phyloP scores from a whole-genome alignment of 2,329 filamentous ascomycete species.

The Cladosporium phlei region DNA sequence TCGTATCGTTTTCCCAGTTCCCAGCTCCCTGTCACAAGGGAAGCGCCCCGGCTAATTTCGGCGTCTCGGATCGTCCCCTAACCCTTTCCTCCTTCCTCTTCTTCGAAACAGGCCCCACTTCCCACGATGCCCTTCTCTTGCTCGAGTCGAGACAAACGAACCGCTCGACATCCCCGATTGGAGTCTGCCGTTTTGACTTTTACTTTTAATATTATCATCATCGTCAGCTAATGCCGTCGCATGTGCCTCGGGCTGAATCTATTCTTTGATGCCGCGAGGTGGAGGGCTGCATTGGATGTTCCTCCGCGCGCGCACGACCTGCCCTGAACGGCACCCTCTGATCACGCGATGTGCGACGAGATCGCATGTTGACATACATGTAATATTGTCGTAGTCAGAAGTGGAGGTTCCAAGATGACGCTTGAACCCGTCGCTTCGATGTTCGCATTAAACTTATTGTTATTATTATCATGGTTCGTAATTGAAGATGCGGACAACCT shows the following conservation, averaged over 20 bases:
- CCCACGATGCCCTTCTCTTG: constrained; percentile 9
- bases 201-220: constrained; percentile 1
- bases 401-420: too few relatives aligned
- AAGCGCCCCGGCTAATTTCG: constrained; percentile 7
- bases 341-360: too few relatives aligned
- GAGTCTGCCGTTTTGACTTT: too few relatives aligned
- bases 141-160: constrained; percentile 7
- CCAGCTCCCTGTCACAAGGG: constrained; percentile 14
- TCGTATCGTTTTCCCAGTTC: background rate
- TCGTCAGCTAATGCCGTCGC: constrained; percentile 1
- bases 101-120: constrained; percentile 13
- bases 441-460: too few relatives aligned
- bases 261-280: background rate
- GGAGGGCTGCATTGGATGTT: too few relatives aligned
- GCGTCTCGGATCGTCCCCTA: constrained; percentile 13
- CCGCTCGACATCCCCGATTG: constrained; percentile 6
- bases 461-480: too few relatives aligned
- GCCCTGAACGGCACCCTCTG: too few relatives aligned
- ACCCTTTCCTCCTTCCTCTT: background rate
- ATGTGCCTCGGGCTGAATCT: constrained; percentile 1
- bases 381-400: too few relatives aligned
- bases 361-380: too few relatives aligned
- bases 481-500: too few relatives aligned
- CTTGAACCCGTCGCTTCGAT: too few relatives aligned
- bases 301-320: too few relatives aligned